Conservation (phyloP, 768 basidiomycete genomes). For the Rhodotorula sphaerocarpa region DNA sequence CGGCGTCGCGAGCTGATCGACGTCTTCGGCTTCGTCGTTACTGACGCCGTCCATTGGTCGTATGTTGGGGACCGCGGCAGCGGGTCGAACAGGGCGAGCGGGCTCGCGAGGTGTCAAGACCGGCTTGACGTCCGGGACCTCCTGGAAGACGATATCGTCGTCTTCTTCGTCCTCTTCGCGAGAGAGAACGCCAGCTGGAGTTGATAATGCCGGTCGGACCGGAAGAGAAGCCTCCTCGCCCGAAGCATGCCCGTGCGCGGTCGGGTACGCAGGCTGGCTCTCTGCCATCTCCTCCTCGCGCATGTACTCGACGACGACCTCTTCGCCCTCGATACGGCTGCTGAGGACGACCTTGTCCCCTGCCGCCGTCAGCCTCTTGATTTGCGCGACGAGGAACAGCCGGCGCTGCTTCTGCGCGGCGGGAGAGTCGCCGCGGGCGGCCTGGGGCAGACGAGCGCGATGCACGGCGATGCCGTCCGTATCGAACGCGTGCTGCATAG, state of each 20-base stretch:
- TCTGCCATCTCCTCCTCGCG: background rate
- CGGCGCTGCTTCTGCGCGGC: background rate
- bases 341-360: background rate
- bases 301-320: background rate
- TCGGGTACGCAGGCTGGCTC: too few relatives aligned
- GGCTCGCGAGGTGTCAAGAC: background rate
- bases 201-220: background rate
- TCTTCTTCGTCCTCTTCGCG: background rate
- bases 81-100: background rate
- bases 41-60: background rate
- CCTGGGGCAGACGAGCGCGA: background rate
- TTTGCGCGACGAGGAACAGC: background rate
- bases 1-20: constrained; percentile 13
- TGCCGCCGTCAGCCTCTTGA: background rate
- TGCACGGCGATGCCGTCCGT: background rate
- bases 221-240: background rate
- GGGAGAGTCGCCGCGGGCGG: background rate
- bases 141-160: too few relatives aligned
- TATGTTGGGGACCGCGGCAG: too few relatives aligned
- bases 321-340: background rate
- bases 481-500: too few relatives aligned
- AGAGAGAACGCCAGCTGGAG: too few relatives aligned
- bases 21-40: constrained; percentile 14
- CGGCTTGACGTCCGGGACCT: constrained; percentile 33
- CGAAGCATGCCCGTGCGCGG: background rate